These are phyloP conservation scores for Dentipellis fragilis DNA, from an alignment of 768 basidiomycete species.

Conservation along the genomic window DNA sequence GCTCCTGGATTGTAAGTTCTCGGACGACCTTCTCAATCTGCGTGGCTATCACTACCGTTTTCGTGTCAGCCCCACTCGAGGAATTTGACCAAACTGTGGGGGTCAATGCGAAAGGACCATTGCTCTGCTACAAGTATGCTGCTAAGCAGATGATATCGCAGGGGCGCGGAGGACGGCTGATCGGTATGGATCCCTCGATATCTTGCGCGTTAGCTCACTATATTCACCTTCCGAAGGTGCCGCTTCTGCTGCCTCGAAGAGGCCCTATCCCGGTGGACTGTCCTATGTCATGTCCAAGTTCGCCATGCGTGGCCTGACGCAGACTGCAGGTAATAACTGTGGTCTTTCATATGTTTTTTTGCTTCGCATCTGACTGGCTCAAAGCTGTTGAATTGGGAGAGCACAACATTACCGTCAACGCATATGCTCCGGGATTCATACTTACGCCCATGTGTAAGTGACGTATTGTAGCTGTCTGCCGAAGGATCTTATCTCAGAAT, in stretches of 20 bases:
- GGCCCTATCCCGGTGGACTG: constrained; percentile 3
- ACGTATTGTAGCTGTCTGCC: too few species aligned
- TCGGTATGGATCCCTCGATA: constrained; percentile 8
- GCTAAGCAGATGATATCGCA: constrained; percentile 17
- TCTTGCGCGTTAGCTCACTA: background rate
- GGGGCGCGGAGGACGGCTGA: constrained; percentile 16
- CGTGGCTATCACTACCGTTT: background rate
- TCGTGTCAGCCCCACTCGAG: constrained; percentile 11
- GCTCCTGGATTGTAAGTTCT: background rate
- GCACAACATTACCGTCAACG: constrained; percentile 16
- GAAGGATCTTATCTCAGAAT: too few species aligned
- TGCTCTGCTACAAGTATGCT: constrained; percentile 18
- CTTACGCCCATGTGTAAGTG: constrained; percentile 14
- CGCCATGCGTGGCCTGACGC: constrained; percentile 21
- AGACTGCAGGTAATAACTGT: constrained; percentile 10
- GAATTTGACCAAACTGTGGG: constrained; percentile 12
- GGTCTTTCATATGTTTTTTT: background rate
- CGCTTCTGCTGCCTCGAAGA: constrained; percentile 1
- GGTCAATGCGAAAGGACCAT: constrained; percentile 13
- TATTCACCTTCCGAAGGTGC: constrained; percentile 4
- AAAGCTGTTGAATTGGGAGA: constrained; percentile 12
- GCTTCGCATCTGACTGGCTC: background rate
- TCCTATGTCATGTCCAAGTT: constrained; percentile 24
- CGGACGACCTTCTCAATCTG: background rate
- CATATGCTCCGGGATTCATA: constrained; percentile 16